phyloP scores from a whole-genome alignment of 2,329 filamentous ascomycete genomes.

The Gremmenia infestans region DNA sequence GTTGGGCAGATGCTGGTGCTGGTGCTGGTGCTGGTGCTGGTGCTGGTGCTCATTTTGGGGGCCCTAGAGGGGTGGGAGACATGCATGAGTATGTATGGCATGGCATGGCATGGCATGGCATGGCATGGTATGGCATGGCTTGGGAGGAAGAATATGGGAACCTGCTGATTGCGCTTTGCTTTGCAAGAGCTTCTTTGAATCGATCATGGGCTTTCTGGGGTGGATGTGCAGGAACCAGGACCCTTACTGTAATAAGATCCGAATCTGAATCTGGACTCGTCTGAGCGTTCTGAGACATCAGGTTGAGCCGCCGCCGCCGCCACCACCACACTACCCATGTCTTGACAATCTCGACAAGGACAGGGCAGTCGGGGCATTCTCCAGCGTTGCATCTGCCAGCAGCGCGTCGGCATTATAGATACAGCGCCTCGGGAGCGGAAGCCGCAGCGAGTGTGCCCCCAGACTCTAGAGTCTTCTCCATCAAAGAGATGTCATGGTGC shows the following conservation, averaged over 20 bases:
- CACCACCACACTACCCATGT: neutral
- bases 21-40: neutral
- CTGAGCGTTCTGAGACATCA: slow-evolving; percentile 10
- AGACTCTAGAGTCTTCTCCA: neutral
- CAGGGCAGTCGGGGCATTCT: neutral
- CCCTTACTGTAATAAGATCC: slow-evolving; percentile 3
- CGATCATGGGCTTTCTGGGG: neutral
- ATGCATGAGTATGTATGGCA: neutral
- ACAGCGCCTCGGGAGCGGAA: neutral
- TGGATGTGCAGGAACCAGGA: neutral
- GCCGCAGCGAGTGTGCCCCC: neutral
- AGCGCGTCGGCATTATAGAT: neutral
- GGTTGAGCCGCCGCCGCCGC: neutral
- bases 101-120: neutral
- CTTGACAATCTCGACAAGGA: neutral
- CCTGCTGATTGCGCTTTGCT: neutral
- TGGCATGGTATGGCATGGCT: neutral
- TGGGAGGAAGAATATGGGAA: neutral
- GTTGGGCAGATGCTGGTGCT: slow-evolving; percentile 1
- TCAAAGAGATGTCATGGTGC: too few relatives aligned
- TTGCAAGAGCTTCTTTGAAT: neutral
- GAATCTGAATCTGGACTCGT: slow-evolving; percentile 13
- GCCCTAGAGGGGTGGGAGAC: neutral
- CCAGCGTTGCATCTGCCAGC: neutral
- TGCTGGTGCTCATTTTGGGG: neutral